Evolutionary conservation across 257 asterid species (phyloP), one percentile per base, ranked within the genome.

Genomic region (Cynanchum wilfordii): DNA sequence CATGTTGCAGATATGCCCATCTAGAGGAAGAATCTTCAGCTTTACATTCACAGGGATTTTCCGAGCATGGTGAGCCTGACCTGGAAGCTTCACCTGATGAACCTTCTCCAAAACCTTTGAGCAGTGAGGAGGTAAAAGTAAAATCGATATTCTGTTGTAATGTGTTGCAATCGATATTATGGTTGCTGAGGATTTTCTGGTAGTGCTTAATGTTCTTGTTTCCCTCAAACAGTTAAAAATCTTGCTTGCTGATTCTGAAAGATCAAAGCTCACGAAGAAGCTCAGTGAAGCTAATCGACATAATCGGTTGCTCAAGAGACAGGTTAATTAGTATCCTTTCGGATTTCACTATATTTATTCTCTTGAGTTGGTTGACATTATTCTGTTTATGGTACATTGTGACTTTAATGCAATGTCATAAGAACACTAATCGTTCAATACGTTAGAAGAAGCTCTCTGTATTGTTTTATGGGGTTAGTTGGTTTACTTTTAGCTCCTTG

Each of bases 241-340:
- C 52, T 79, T 91, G 60, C 88, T 84, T 71, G 84, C 81, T 63
- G 92, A 94, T 87, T 84, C 99, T 38, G 89, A 91, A 77, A 88
- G 99, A 82, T 69, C 90, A 44, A 80, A 87, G 75, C 89, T 94
- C 51, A 72, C 84, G 69, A 87, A 82, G 86, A 94, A 90, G 86
- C 79, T 94, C 71, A 88, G 99, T 70, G 98, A 94, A 83, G 99
- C 99, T 55, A 94, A 94, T 79, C 93, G 88, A 71, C 87, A 87
- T 59, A 91, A 91, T 60, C 82, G 98, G 72, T 81, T 85, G 75
- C 86, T 91, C 66, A 91, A 91, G 84, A 95, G 97, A 66, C 89
- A 94, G 97, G 99, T 94, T 66, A 75, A 80, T 62, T 42, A 12
- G 30, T 44, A 17, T 7, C 59, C 6, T 63, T 59, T 40, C 9